Evolutionary conservation across 1,284 basidiomycete genomes (phyloP).

Genomic region (Pyrrhoderma lamaoense): DNA sequence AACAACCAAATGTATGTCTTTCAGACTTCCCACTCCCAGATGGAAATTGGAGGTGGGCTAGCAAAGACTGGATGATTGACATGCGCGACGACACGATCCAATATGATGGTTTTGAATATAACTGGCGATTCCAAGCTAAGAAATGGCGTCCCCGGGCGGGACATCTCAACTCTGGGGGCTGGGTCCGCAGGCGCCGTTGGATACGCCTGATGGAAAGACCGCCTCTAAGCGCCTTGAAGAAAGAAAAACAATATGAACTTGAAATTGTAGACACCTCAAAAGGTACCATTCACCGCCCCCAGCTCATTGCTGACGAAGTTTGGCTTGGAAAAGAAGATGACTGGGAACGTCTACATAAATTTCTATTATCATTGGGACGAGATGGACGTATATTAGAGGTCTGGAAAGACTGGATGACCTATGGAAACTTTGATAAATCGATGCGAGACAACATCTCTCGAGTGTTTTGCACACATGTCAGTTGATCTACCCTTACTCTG

Average conservation of each 20-base stretch:
- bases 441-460: slow-evolving; percentile 19
- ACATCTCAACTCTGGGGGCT: slow-evolving; percentile 52
- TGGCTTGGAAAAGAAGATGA: slow-evolving; percentile 48
- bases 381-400: slow-evolving; percentile 68
- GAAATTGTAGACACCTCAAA: background rate
- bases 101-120: slow-evolving; percentile 79
- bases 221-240: slow-evolving; percentile 24
- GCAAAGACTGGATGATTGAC: slow-evolving; percentile 75
- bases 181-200: slow-evolving; percentile 71
- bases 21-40: slow-evolving; percentile 70
- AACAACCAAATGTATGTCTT: slow-evolving; percentile 49
- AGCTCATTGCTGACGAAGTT: slow-evolving; percentile 17
- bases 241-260: slow-evolving; percentile 11
- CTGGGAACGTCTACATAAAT: slow-evolving; percentile 51
- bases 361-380: slow-evolving; percentile 45
- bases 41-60: slow-evolving; percentile 75
- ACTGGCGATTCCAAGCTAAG: slow-evolving; percentile 59
- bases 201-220: slow-evolving; percentile 73
- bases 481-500: too few relatives aligned
- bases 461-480: slow-evolving; percentile 52
- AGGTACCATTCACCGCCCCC: background rate
- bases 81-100: slow-evolving; percentile 76
- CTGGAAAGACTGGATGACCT: slow-evolving; percentile 59
- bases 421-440: background rate
- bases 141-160: slow-evolving; percentile 61